Evolutionary conservation across 148 eudicot genomes (phyloP).

Genomic region (Limonium bicolor): DNA sequence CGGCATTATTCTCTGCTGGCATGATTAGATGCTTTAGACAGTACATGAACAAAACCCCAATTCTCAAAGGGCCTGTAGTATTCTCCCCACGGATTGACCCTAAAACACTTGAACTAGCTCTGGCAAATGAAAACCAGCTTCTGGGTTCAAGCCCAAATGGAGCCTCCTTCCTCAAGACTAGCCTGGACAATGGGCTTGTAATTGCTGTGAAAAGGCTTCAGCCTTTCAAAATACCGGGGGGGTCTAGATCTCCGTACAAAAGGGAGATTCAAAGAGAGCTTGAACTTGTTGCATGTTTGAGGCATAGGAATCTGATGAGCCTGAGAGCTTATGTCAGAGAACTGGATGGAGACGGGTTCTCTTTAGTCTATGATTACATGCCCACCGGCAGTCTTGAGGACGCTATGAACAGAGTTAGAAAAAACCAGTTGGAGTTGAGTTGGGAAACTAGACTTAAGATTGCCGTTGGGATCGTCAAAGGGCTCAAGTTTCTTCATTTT

Average conservation of each 20-base stretch:
- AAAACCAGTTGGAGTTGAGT: conserved; percentile 40
- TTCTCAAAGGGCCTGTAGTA: conserved; percentile 68
- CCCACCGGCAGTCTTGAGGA: conserved; percentile 69
- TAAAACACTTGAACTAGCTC: conserved; percentile 45
- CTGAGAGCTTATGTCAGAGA: conserved; percentile 62
- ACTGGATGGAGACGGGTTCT: conserved; percentile 33
- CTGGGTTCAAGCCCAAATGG: conserved; percentile 53
- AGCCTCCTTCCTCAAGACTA: conserved; percentile 39
- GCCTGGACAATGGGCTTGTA: conserved; percentile 57
- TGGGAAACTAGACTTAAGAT: conserved; percentile 75
- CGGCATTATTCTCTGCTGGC: conserved; percentile 41
- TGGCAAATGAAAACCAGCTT: conserved; percentile 31
- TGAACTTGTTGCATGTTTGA: conserved; percentile 43
- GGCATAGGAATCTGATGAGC: conserved; percentile 75
- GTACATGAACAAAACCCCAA: conserved; percentile 41
- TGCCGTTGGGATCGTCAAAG: conserved; percentile 74
- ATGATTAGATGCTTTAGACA: conserved; percentile 36
- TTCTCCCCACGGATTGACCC: conserved; percentile 67
- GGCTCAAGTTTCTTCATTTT: conserved; percentile 70
- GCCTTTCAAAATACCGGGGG: conserved; percentile 29
- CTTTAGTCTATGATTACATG: conserved; percentile 58
- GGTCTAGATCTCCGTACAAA: conserved; percentile 27
- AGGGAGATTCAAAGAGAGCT: conserved; percentile 54
- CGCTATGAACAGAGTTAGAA: conserved; percentile 43
- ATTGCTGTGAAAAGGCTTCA: conserved; percentile 70